phyloP scores from a whole-genome alignment of 345 rosid species.

The Sisymbrium irio region DNA sequence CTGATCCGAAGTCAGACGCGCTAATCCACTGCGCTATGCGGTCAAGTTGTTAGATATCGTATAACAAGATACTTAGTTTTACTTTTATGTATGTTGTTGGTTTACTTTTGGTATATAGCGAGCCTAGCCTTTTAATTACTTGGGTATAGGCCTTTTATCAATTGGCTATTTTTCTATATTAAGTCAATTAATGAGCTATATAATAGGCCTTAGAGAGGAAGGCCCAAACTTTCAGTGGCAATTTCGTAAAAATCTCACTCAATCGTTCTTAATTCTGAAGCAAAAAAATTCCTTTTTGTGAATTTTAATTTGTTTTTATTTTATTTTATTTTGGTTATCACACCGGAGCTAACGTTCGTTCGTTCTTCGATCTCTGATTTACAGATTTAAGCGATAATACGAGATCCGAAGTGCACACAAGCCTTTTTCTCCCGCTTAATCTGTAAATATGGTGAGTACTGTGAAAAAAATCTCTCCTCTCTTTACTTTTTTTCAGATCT shows the following conservation, averaged over 20 bases:
- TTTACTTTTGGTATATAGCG: no score
- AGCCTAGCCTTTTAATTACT: neutral
- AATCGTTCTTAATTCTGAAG: conserved; percentile 17
- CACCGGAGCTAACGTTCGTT: conserved; percentile 27
- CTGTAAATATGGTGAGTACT: conserved; percentile 28
- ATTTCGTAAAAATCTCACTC: conserved; percentile 1
- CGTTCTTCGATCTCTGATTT: conserved; percentile 33
- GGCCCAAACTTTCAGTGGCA: conserved; percentile 27
- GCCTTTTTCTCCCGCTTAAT: conserved; percentile 14
- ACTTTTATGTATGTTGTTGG: no score
- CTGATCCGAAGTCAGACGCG: conserved; percentile 99
- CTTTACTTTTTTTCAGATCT: conserved; percentile 13
- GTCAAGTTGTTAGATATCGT: conserved; percentile 17
- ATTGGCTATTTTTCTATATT: neutral
- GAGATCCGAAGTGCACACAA: conserved; percentile 20
- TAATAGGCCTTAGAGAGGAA: neutral
- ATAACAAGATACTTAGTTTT: no score
- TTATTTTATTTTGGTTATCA: neutral
- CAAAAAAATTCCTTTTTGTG: neutral
- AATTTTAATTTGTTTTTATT: neutral
- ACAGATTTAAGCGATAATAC: conserved; percentile 23
- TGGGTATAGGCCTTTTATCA: neutral
- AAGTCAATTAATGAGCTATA: neutral
- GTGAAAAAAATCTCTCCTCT: conserved; percentile 1
- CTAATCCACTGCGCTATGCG: conserved; percentile 99